Conservation (phyloP, 441 rosid species). For the Erodium moschatum region DNA sequence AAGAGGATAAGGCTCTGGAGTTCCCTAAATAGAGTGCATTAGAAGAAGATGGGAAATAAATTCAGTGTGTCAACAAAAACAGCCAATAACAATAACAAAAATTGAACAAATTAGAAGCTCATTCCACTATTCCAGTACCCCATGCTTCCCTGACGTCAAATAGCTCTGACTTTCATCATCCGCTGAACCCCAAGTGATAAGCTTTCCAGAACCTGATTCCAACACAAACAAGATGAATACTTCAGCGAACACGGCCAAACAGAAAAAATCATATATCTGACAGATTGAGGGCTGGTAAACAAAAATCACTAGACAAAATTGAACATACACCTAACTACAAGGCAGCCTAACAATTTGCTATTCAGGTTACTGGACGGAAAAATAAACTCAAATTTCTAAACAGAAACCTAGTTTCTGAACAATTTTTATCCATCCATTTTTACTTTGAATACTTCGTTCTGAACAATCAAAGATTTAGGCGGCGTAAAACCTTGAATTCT, state of each 20-base stretch:
- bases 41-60: conserved; percentile 10
- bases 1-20: conserved; percentile 85
- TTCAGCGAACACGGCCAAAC: neutral
- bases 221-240: neutral
- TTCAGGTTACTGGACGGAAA: neutral
- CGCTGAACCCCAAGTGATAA: conserved; percentile 94
- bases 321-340: too few relatives aligned
- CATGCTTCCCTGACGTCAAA: conserved; percentile 87
- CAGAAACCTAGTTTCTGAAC: neutral
- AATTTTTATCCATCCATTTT: neutral
- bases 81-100: conserved; percentile 11
- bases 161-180: conserved; percentile 97
- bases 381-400: too few relatives aligned
- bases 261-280: too few relatives aligned
- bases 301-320: neutral
- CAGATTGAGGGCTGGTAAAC: neutral
- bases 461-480: neutral
- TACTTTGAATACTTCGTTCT: too few relatives aligned
- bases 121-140: conserved; percentile 42
- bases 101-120: conserved; percentile 10
- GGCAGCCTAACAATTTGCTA: neutral
- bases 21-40: conserved; percentile 47
- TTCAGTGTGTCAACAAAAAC: conserved; percentile 6
- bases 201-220: conserved; percentile 73
- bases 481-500: neutral